Conservation (phyloP, 305 asterid species). For the Plantago rigida region DNA sequence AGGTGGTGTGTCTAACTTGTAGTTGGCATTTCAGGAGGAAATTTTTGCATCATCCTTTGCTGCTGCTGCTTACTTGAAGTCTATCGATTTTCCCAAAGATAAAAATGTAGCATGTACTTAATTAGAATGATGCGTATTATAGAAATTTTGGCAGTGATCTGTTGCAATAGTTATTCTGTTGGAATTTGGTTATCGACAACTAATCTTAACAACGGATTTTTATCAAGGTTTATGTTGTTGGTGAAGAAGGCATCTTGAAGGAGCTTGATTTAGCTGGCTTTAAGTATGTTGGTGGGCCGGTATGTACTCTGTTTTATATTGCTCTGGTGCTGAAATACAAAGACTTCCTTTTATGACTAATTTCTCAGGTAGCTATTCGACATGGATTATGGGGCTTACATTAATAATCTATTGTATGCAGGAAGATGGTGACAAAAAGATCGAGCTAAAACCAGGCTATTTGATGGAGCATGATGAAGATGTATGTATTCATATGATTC, state of each 20-base stretch:
- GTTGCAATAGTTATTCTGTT: background rate
- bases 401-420: constrained; percentile 26
- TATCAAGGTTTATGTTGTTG: constrained; percentile 79
- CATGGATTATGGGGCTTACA: constrained; percentile 5
- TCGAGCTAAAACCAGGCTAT: constrained; percentile 87
- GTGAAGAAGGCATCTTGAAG: constrained; percentile 90
- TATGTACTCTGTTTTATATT: constrained; percentile 31
- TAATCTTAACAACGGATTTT: constrained; percentile 21
- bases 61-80: constrained; percentile 93
- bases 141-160: background rate
- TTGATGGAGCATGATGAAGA: constrained; percentile 89
- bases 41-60: constrained; percentile 97
- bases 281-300: constrained; percentile 90
- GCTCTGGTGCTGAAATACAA: constrained; percentile 8
- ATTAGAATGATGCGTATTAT: constrained; percentile 1
- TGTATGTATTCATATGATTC: constrained; percentile 36
- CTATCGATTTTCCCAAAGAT: constrained; percentile 88
- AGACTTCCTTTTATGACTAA: background rate
- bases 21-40: constrained; percentile 63
- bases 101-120: constrained; percentile 57
- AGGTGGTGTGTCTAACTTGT: constrained; percentile 22
- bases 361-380: constrained; percentile 10
- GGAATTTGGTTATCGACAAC: constrained; percentile 10
- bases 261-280: constrained; percentile 87
- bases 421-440: constrained; percentile 84